Evolutionary conservation across 305 asterid genomes (phyloP), one percentile per base, ranked within the genome.

Genomic region (Ilex paraguariensis): DNA sequence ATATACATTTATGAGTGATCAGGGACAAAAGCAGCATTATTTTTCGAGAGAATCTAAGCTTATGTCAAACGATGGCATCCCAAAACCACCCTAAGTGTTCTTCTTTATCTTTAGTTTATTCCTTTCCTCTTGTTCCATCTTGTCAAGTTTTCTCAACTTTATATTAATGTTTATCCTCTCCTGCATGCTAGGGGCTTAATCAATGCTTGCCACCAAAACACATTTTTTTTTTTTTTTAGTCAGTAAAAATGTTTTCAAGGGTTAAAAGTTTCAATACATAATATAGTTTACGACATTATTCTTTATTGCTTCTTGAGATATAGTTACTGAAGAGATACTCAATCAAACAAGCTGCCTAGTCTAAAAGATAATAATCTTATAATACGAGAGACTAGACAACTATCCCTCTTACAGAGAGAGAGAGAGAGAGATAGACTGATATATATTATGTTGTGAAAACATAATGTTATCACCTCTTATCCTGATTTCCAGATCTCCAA

Each of bases 121-220:
- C 10, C 4, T 54, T 33, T 60, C 67, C 80, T 73, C 81, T 79
- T 67, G 67, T 73, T 73, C 91, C 72, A 77, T 82, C 88, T 66
- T 73, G 81, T 84, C 88, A 57, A 77, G 77, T 36, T 36, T 64
- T 79, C 67, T 77, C 66, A 40, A 59, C 84, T 77, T 68, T 68
- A 66, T 21, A 55, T 61, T 50, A 65, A 68, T 70, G 28, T 67
- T 66, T 62, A 75, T 60, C 61, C 66, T 64, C 62, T 21, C 28
- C 28, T 21, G 1, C 28, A 2, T 21, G 28, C 28, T 21, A 21
- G 28, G 28, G 28, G 28, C 28, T 21, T 21, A 21, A 21, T 21
- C 28, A 21, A 21, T 21, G 28, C 28, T 21, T 21, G 28, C 28
- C 28, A 21, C 28, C 28, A 21, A 21, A 21, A 21, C 28, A 21